phyloP scores from a whole-genome alignment of 2,329 filamentous ascomycete species.

The Waltergamsia citrina region DNA sequence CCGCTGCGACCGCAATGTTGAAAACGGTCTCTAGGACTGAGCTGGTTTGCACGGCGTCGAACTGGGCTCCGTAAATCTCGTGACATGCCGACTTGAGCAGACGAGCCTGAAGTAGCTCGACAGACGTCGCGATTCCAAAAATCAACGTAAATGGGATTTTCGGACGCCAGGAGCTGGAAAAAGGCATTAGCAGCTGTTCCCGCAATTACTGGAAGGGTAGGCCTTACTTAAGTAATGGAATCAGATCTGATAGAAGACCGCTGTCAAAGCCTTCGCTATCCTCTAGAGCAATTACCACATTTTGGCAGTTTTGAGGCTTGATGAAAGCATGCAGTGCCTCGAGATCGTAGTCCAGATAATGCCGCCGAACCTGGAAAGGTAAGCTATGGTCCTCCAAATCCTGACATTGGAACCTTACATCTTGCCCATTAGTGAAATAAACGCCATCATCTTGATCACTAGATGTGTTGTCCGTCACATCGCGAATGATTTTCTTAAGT shows the following conservation, averaged over 20 bases:
- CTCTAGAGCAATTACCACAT: constrained; percentile 65
- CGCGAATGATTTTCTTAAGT: constrained; percentile 64
- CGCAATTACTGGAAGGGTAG: background rate
- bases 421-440: constrained; percentile 31
- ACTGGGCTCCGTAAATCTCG: constrained; percentile 60
- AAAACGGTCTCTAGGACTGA: constrained; percentile 67
- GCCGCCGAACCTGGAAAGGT: constrained; percentile 15
- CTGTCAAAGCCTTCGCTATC: constrained; percentile 78
- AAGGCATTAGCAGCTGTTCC: background rate
- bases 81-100: constrained; percentile 60
- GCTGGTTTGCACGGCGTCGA: constrained; percentile 66
- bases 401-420: constrained; percentile 26
- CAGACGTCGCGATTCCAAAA: constrained; percentile 73
- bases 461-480: constrained; percentile 40
- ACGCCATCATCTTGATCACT: constrained; percentile 39
- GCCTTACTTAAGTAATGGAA: constrained; percentile 57
- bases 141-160: constrained; percentile 69
- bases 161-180: constrained; percentile 52
- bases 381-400: background rate
- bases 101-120: constrained; percentile 69
- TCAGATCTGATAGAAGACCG: constrained; percentile 59
- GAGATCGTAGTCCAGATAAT: constrained; percentile 70
- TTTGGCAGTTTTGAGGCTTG: constrained; percentile 38
- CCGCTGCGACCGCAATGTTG: constrained; percentile 50
- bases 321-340: constrained; percentile 57